Evolutionary conservation across 495 filamentous ascomycete species (phyloP).

Genomic region (Penicillium robsamsonii): DNA sequence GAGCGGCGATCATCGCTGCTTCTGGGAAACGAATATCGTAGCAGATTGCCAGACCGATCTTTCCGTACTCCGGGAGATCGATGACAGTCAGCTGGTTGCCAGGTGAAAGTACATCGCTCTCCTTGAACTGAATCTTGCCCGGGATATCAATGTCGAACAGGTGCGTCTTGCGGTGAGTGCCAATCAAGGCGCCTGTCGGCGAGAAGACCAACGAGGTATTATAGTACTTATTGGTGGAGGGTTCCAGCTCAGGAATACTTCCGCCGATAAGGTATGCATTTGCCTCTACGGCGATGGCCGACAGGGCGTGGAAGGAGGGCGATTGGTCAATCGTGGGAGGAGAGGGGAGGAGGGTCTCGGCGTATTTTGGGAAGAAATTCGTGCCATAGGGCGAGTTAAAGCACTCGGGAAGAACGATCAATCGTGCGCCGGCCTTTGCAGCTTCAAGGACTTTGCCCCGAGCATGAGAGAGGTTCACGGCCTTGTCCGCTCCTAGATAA

Average conservation of each 20-base stretch:
- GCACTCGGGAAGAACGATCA: conserved; percentile 71
- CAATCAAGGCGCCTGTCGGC: conserved; percentile 72
- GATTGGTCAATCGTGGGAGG: conserved; percentile 68
- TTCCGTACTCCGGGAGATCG: conserved; percentile 81
- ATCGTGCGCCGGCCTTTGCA: conserved; percentile 64
- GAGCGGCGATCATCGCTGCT: conserved; percentile 83
- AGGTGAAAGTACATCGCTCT: conserved; percentile 82
- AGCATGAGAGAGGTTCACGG: conserved; percentile 77
- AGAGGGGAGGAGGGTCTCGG: conserved; percentile 79
- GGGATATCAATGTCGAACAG: conserved; percentile 99
- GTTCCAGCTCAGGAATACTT: conserved; percentile 80
- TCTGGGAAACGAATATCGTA: conserved; percentile 98
- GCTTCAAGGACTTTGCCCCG: conserved; percentile 82
- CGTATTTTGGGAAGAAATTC: conserved; percentile 86
- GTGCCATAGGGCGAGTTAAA: conserved; percentile 98
- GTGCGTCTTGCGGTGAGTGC: conserved; percentile 88
- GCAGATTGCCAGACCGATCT: conserved; percentile 85
- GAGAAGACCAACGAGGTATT: conserved; percentile 87
- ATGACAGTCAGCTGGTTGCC: conserved; percentile 80
- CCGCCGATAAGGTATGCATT: conserved; percentile 81
- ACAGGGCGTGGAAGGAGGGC: conserved; percentile 82
- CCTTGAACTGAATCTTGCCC: conserved; percentile 85
- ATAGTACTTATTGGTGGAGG: conserved; percentile 70
- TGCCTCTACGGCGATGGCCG: conserved; percentile 71
- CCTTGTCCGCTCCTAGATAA: conserved; percentile 69